Evolutionary conservation across 1,284 basidiomycete genomes (phyloP), one percentile per base, ranked within the genome.

Genomic region (Cronartium ribicola): DNA sequence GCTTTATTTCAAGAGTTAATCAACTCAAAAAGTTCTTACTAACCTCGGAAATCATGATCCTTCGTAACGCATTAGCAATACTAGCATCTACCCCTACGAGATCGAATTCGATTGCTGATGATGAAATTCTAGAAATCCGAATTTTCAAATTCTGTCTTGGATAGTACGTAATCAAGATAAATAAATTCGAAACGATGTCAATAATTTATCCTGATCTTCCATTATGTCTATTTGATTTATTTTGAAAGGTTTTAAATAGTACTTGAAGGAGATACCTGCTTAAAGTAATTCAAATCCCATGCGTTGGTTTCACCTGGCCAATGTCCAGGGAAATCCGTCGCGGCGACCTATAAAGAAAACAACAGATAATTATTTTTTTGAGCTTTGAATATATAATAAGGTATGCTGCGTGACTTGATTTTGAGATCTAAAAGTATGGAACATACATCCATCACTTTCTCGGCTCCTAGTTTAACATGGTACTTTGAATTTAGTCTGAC

Each of bases 21-120:
- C 5, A 79, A 79, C 22, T 80, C 5, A 5, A 51, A 17, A 14
- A 51, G 13, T 17, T 14, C 44, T 41, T 29, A 78, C 86, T 76
- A 77, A 92, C 94, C 86, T 99, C 95, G 37, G 96, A 91, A 67
- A 98, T 91, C 80, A 98, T 85, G 71, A 95, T 91, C 75, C 95
- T 85, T 59, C 96, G 86, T 77, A 97, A 87, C 0, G 95, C 93
- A 81, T 99, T 98, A 37, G 96, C 94, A 68, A 99, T 91, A 40
- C 91, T 91, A 0, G 96, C 92, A 82, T 99, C 96, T 41, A 98
- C 90, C 7, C 96, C 95, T 74, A 98, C 87, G 39, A 98, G 84
- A 83, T 99, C 95, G 81, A 99, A 95, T 79, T 98, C 94, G 77
- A 96, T 87, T 4, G 89, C 88, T 3, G 88, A 86, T 61, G 89